These are phyloP conservation scores for Eutrema salsugineum DNA, from an alignment of 441 rosid genomes.

Conservation along the genomic window DNA sequence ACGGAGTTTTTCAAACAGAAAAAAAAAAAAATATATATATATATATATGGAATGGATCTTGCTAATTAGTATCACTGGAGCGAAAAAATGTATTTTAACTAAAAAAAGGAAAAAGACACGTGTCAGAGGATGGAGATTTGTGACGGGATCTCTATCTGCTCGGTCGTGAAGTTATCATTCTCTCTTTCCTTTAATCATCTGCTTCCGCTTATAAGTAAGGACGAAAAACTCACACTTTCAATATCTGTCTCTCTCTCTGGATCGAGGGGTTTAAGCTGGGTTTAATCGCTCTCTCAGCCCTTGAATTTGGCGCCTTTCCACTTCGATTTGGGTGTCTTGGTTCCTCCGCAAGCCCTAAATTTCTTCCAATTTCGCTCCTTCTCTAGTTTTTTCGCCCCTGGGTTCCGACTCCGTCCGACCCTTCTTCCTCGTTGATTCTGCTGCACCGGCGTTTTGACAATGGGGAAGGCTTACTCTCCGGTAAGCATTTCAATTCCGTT, in stretches of 20 bases:
- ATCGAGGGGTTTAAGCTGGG: conserved; percentile 31
- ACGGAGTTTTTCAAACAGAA: too few relatives aligned
- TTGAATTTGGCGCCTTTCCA: conserved; percentile 22
- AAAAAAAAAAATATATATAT: too few relatives aligned
- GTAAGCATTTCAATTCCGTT: conserved; percentile 8
- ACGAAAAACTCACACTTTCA: conserved; percentile 8
- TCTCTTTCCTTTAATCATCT: conserved; percentile 10
- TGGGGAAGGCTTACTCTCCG: conserved; percentile 28
- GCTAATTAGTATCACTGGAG: too few relatives aligned
- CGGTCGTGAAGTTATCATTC: conserved; percentile 32
- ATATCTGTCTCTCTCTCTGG: conserved; percentile 11
- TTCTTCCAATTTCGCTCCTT: not conserved
- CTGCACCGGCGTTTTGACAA: conserved; percentile 1
- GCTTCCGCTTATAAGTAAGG: conserved; percentile 21
- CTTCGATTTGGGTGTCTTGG: conserved; percentile 12
- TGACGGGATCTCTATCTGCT: conserved; percentile 24
- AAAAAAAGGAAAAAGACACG: not conserved
- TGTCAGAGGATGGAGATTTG: not conserved
- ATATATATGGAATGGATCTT: too few relatives aligned
- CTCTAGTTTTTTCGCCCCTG: not conserved
- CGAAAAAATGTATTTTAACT: too few relatives aligned
- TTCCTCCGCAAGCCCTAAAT: not conserved
- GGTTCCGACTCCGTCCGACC: not conserved
- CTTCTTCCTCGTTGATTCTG: conserved; percentile 7
- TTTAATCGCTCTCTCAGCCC: not conserved